Evolutionary conservation across 1,139 yeast species (phyloP).

Genomic region (Saccharomyces pastorianus): DNA sequence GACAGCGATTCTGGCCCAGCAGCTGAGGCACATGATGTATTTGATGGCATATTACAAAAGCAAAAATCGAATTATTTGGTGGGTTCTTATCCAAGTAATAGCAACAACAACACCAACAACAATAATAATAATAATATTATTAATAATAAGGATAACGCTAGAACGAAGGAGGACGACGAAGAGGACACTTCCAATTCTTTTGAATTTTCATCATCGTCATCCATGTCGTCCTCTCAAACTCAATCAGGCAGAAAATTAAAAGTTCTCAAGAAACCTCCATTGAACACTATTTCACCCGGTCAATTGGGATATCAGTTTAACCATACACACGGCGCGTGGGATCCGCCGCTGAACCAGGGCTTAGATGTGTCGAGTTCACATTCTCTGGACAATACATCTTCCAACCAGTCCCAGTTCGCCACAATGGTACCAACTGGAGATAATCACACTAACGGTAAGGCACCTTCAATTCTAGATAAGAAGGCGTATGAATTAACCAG

Average conservation of each 20-base stretch:
- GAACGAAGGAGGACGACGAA: background rate
- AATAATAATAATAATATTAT: no score
- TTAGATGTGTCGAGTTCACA: constrained; percentile 21
- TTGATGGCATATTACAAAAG: constrained; percentile 21
- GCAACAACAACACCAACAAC: background rate
- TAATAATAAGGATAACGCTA: background rate
- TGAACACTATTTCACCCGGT: constrained; percentile 15
- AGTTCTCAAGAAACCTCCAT: background rate
- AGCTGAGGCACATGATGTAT: constrained; percentile 21
- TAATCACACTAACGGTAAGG: background rate
- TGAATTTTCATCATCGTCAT: background rate
- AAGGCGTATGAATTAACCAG: background rate
- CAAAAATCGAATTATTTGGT: constrained; percentile 20
- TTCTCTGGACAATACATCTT: constrained; percentile 14
- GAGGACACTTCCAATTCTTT: background rate
- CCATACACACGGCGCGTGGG: constrained; percentile 26
- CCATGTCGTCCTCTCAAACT: constrained; percentile 3
- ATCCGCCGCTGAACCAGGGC: constrained; percentile 16
- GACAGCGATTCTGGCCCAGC: constrained; percentile 23
- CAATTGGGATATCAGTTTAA: constrained; percentile 26
- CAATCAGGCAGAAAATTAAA: background rate
- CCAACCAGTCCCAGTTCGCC: constrained; percentile 3
- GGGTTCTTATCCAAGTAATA: constrained; percentile 3
- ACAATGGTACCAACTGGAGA: background rate
- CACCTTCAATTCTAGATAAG: constrained; percentile 1